These are phyloP conservation scores for Coprinopsis strossmayeri DNA, from an alignment of 768 basidiomycete species.

Conservation along the genomic window DNA sequence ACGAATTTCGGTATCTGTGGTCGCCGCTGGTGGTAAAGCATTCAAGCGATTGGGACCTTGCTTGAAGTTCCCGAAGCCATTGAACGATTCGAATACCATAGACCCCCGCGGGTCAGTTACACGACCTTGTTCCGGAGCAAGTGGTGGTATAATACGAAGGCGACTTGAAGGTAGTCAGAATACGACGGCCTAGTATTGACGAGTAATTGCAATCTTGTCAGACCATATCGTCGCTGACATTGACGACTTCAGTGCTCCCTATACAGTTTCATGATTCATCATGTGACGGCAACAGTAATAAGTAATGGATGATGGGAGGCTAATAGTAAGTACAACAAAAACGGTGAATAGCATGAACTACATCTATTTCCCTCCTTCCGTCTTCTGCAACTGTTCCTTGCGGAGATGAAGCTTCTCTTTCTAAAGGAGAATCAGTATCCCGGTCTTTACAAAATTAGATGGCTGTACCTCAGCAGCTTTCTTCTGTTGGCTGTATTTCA, in stretches of 20 bases:
- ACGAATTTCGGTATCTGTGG: constrained; percentile 10
- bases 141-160: neutral
- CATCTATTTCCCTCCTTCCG: constrained; percentile 8
- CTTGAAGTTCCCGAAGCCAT: constrained; percentile 3
- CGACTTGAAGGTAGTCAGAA: too few relatives aligned
- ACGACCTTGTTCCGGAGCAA: too few relatives aligned
- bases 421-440: constrained; percentile 27
- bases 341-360: neutral
- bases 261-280: too few relatives aligned
- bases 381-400: constrained; percentile 45
- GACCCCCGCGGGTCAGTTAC: neutral
- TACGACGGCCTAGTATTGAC: too few relatives aligned
- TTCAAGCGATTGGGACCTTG: neutral
- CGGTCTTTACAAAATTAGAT: neutral
- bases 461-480: constrained; percentile 68
- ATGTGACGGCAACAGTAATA: too few relatives aligned
- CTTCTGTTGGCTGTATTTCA: constrained; percentile 82
- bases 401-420: constrained; percentile 54
- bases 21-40: constrained; percentile 13
- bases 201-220: neutral
- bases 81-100: constrained; percentile 1
- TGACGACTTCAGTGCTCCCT: too few relatives aligned
- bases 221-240: neutral
- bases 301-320: too few relatives aligned
- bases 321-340: too few relatives aligned